These are phyloP conservation scores for Phialocephala sp. DNA, from an alignment of 2,329 filamentous ascomycete genomes.

Conservation along the genomic window DNA sequence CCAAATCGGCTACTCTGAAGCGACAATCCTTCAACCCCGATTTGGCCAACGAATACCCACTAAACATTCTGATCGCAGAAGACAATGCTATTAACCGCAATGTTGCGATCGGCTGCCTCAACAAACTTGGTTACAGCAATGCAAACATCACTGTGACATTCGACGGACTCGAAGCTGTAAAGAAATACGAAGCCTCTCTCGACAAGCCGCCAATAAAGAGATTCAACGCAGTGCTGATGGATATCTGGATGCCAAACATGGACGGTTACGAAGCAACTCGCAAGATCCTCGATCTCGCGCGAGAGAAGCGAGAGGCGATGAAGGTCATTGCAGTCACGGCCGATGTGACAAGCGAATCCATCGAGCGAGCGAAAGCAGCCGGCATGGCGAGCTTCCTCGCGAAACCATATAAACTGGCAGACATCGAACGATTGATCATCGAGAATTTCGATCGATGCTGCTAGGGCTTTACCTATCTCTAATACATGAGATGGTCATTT, in stretches of 20 bases:
- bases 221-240: constrained; percentile 73
- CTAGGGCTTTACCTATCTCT: not conserved
- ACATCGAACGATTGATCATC: constrained; percentile 58
- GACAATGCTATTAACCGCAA: constrained; percentile 76
- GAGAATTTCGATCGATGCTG: constrained; percentile 33
- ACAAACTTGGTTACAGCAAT: constrained; percentile 67
- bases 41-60: constrained; percentile 63
- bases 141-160: constrained; percentile 63
- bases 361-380: constrained; percentile 53
- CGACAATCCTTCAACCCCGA: constrained; percentile 55
- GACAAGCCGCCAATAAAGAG: constrained; percentile 37
- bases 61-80: constrained; percentile 73
- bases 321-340: constrained; percentile 59
- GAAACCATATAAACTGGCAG: constrained; percentile 60
- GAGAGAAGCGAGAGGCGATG: constrained; percentile 19
- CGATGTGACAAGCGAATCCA: constrained; percentile 58
- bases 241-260: constrained; percentile 77
- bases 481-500: not conserved
- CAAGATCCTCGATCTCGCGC: constrained; percentile 55
- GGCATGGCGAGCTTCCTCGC: constrained; percentile 62
- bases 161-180: constrained; percentile 71
- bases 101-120: constrained; percentile 69
- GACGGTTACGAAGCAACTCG: constrained; percentile 74
- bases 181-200: constrained; percentile 58
- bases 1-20: constrained; percentile 20